phyloP scores from a whole-genome alignment of 352 stramenopile species.

The Pythium dissotocum region DNA sequence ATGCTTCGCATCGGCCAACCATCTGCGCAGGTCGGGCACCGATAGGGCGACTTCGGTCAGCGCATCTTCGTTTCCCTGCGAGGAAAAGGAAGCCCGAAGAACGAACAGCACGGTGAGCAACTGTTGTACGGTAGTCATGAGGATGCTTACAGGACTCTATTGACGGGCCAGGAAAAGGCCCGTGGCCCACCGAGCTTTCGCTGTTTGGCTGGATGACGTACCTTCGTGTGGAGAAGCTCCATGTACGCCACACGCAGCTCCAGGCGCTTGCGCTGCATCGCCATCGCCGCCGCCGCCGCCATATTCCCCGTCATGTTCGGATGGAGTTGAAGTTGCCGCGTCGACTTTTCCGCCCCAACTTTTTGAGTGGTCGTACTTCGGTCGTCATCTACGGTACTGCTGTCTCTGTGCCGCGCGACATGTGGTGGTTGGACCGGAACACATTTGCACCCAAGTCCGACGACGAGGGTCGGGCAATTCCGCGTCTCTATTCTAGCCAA shows the following conservation, averaged over 20 bases:
- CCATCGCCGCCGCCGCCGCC: background rate
- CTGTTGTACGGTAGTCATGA: background rate
- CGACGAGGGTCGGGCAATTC: background rate
- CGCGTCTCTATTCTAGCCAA: background rate
- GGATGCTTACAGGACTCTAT: background rate
- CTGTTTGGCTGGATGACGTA: background rate
- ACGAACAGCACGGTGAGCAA: slow-evolving; percentile 2
- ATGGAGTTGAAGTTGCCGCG: slow-evolving; percentile 24
- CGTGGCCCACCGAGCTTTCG: background rate
- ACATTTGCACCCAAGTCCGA: background rate
- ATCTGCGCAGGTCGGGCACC: slow-evolving; percentile 19
- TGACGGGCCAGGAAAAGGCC: background rate
- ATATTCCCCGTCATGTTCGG: background rate
- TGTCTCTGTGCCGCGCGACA: slow-evolving; percentile 11
- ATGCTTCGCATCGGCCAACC: slow-evolving; percentile 6
- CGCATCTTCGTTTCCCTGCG: slow-evolving; percentile 23
- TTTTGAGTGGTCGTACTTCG: slow-evolving; percentile 8
- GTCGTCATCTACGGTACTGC: background rate
- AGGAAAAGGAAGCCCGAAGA: slow-evolving; percentile 14
- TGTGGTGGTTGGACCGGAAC: background rate
- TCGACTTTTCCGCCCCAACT: slow-evolving; percentile 1
- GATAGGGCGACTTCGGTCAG: slow-evolving; percentile 18
- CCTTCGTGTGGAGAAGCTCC: slow-evolving; percentile 20
- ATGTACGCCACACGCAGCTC: slow-evolving; percentile 27
- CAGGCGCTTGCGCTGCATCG: slow-evolving; percentile 15